Conservation (phyloP, 169 alveolate species). For the Cryptosporidium felis region DNA sequence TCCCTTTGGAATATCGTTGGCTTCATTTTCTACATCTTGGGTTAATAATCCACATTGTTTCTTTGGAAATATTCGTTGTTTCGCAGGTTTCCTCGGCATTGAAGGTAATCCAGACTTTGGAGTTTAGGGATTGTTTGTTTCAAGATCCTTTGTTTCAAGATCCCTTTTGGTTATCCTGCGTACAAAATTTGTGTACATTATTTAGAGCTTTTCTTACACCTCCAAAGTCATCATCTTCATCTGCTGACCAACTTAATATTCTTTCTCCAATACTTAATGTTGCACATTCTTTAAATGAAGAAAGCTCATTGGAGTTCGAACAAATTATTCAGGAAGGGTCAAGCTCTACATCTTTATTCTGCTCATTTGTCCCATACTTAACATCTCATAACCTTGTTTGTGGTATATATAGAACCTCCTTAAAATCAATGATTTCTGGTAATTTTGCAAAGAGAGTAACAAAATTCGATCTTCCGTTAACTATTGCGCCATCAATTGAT, state of each 20-base stretch:
- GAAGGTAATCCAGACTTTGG: slow-evolving; percentile 9
- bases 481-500: not conserved
- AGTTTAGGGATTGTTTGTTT: not conserved
- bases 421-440: not conserved
- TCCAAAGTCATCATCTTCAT: slow-evolving; percentile 20
- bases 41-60: slow-evolving; percentile 9
- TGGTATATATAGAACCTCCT: slow-evolving; percentile 34
- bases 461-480: slow-evolving; percentile 1
- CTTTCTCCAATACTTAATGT: slow-evolving; percentile 35
- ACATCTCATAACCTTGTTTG: slow-evolving; percentile 25
- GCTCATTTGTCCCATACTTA: slow-evolving; percentile 18
- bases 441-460: not conserved
- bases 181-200: slow-evolving; percentile 12
- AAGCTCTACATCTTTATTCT: not conserved
- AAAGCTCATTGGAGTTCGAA: not conserved
- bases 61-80: slow-evolving; percentile 42
- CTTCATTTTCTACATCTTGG: slow-evolving; percentile 36
- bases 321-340: not conserved
- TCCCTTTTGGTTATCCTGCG: slow-evolving; percentile 25
- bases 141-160: not conserved
- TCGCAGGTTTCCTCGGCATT: slow-evolving; percentile 52
- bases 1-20: slow-evolving; percentile 62
- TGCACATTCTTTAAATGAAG: slow-evolving; percentile 19
- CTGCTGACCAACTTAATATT: slow-evolving; percentile 40
- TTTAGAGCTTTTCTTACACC: slow-evolving; percentile 29